These are phyloP conservation scores for Fusarium anguioides DNA, from an alignment of 2,329 filamentous ascomycete genomes.

Conservation along the genomic window DNA sequence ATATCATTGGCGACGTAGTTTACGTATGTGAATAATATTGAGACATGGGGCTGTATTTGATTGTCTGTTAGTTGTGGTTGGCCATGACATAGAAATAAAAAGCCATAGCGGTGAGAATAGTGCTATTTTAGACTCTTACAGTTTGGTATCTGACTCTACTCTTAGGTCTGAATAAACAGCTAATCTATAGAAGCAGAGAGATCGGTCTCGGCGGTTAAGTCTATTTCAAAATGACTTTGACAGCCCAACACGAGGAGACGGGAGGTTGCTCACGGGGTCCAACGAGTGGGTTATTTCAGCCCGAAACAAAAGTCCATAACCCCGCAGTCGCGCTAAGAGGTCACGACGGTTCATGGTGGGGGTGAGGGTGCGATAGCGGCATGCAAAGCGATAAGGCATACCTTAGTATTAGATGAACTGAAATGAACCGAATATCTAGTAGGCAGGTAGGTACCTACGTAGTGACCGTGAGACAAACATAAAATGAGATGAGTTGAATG, in stretches of 20 bases:
- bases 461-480: background rate
- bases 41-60: slow-evolving; percentile 4
- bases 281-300: slow-evolving; percentile 30
- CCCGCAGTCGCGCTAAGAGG: slow-evolving; percentile 41
- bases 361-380: slow-evolving; percentile 37
- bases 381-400: slow-evolving; percentile 36
- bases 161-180: background rate
- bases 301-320: slow-evolving; percentile 35
- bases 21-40: slow-evolving; percentile 1
- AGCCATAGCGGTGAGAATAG: slow-evolving; percentile 23
- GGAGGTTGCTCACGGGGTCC: slow-evolving; percentile 40
- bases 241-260: slow-evolving; percentile 7
- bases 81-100: background rate
- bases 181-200: background rate
- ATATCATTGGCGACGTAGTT: background rate
- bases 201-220: slow-evolving; percentile 23
- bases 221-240: slow-evolving; percentile 18
- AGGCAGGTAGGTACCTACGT: background rate
- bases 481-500: background rate
- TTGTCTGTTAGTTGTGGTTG: background rate
- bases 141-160: background rate
- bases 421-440: too few relatives aligned
- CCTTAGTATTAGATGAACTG: background rate
- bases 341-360: slow-evolving; percentile 40
- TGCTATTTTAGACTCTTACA: background rate